Conservation (phyloP, 2,329 filamentous ascomycete species). For the Ophiosphaerella herpotricha region DNA sequence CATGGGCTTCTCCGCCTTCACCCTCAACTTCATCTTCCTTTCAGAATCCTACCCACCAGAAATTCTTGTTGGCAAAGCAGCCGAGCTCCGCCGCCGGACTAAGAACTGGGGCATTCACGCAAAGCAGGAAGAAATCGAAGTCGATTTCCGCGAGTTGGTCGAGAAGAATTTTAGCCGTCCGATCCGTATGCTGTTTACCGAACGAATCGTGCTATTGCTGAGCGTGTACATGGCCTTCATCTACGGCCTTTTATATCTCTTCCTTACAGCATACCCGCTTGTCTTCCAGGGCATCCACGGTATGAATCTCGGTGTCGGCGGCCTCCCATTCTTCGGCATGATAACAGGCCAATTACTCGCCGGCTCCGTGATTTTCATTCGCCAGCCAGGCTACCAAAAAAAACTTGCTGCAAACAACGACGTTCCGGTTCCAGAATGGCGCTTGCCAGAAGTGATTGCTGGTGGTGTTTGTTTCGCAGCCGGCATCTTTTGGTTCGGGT, state of each 20-base stretch:
- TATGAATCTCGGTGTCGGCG: constrained; percentile 71
- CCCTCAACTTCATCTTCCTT: constrained; percentile 59
- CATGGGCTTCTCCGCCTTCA: constrained; percentile 59
- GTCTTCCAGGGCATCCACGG: constrained; percentile 76
- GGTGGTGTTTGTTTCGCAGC: constrained; percentile 54
- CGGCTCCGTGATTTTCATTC: constrained; percentile 65
- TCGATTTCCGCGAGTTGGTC: constrained; percentile 55
- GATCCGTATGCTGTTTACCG: constrained; percentile 53
- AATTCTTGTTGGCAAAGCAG: constrained; percentile 61
- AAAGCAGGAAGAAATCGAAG: constrained; percentile 59
- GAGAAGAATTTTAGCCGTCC: constrained; percentile 60
- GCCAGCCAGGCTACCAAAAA: constrained; percentile 69
- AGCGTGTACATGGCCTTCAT: constrained; percentile 44
- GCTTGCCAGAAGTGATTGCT: constrained; percentile 59
- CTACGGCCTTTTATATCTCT: constrained; percentile 78
- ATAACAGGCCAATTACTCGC: constrained; percentile 73
- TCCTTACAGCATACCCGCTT: constrained; percentile 81
- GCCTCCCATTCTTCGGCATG: constrained; percentile 87
- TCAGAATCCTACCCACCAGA: constrained; percentile 63
- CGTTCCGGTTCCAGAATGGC: constrained; percentile 61
- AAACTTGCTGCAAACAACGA: constrained; percentile 54
- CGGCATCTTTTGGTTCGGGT: constrained; percentile 48
- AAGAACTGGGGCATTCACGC: constrained; percentile 68
- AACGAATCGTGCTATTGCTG: constrained; percentile 53
- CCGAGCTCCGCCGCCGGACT: constrained; percentile 59